Conservation (phyloP, 192 early-diverging fungal genomes). For the Chytriomyces confervae region DNA sequence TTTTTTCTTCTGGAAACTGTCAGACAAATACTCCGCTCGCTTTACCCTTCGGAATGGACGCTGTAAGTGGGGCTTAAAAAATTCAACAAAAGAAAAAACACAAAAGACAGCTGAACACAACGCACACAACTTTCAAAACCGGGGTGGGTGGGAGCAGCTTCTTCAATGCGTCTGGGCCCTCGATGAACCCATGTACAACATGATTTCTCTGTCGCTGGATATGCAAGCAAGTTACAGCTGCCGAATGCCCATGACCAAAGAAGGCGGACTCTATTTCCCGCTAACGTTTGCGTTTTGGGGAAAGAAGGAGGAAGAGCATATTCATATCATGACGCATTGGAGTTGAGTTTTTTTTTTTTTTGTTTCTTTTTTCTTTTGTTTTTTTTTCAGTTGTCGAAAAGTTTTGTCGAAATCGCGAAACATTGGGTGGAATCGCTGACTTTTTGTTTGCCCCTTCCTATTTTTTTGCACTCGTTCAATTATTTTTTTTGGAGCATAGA, state of each 20-base stretch:
- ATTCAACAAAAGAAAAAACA: no score
- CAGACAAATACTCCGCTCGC: conserved; percentile 35
- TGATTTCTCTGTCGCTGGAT: conserved; percentile 29
- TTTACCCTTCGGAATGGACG: conserved; percentile 38
- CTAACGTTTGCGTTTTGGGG: conserved; percentile 40
- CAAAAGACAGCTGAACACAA: neutral
- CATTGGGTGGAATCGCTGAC: no score
- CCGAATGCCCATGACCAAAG: conserved; percentile 35
- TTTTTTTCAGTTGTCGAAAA: no score
- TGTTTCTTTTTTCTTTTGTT: no score
- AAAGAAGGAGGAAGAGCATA: conserved; percentile 32
- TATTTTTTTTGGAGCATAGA: neutral
- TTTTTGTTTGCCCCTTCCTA: no score
- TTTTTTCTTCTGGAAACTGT: no score
- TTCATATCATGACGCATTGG: conserved; percentile 42
- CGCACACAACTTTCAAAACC: neutral
- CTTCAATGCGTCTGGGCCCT: conserved; percentile 34
- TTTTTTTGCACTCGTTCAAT: no score
- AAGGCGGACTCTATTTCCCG: conserved; percentile 21
- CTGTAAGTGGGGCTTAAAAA: neutral
- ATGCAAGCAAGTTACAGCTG: conserved; percentile 32
- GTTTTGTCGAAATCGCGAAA: no score
- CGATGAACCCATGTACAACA: conserved; percentile 20
- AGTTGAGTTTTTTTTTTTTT: conserved; percentile 13
- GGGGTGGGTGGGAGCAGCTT: neutral